Base-by-base conservation (phyloP, 495 filamentous ascomycete species). In the Penicillium manginii region DNA sequence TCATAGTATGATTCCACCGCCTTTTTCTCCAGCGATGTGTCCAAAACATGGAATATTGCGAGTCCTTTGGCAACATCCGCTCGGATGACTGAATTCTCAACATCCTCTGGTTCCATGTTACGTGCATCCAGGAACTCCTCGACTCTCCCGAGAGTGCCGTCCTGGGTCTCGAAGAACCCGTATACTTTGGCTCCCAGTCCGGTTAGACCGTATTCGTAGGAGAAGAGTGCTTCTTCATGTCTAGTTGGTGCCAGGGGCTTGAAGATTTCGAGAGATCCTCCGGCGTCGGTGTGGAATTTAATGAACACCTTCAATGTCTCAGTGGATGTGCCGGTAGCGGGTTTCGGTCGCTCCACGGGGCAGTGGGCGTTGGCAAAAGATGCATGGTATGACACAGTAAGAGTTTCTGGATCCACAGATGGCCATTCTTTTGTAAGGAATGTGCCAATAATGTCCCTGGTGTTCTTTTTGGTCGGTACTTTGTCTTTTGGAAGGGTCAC, bases 61-160 rank as follows among this genome's bases (percentile, higher is more conserved):
- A 60, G 32, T 57, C n/a, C 69, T 54, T 49, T 64, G 0, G 69
- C 67, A 63, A 72, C 51, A 59, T 70, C 65, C 2, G 62, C 65
- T 61, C 65, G 62, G 18, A 72, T 72, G 63, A 53, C 51, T 50
- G 42, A 5, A 39, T 72, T 42, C 42, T 74, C 63, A 53, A 66
- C 57, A 69, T 74, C 63, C 48, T 70, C 69, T 4, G 62, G 58
- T 43, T 66, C 50, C 60, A 70, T 33, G 33, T 60, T 66, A 5
- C 69, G 65, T 49, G 65, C 67, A 48, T 70, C 62, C 37, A 70
- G 37, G 52, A 66, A 72, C 60, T 72, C 67, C 15, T 72, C 69
- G 46, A 68, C 26, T 32, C 69, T 60, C 33, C 69, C 67, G 2
- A 66, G 46, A 8, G 60, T 62, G 17, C 67, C 69, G 61, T 72